Percentiles rank a stretch among this genome's conserved stretches.
Conservation (phyloP, 2,329 filamentous ascomycete genomes). For the Grosmannia clavigera region DNA sequence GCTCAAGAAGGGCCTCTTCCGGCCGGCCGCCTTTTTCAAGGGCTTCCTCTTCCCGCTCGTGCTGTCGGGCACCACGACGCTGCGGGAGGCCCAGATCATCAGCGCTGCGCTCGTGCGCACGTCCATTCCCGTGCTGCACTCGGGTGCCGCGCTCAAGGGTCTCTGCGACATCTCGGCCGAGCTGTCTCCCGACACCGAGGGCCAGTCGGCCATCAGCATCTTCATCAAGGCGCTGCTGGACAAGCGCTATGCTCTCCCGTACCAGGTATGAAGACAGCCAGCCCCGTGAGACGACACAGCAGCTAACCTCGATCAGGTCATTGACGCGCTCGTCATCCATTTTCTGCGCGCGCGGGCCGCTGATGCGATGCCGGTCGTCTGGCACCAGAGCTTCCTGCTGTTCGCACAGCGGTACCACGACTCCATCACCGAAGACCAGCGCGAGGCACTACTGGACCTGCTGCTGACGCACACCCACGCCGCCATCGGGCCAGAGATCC, state of each 20-base stretch:
- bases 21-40: constrained; percentile 93
- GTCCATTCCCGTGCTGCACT: constrained; percentile 82
- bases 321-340: constrained; percentile 92
- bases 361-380: constrained; percentile 64
- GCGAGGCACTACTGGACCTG: constrained; percentile 80
- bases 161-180: constrained; percentile 91
- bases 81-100: constrained; percentile 86
- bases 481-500: constrained; percentile 80
- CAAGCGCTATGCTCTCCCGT: constrained; percentile 94
- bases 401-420: constrained; percentile 94
- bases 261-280: constrained; percentile 47
- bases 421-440: constrained; percentile 82
- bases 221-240: constrained; percentile 89
- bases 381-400: constrained; percentile 85
- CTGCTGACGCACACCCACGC: constrained; percentile 75
- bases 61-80: constrained; percentile 71
- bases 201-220: constrained; percentile 83
- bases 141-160: constrained; percentile 78
- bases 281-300: neutral
- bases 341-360: constrained; percentile 43
- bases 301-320: constrained; percentile 46
- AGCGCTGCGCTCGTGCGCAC: constrained; percentile 75
- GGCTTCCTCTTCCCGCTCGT: constrained; percentile 83
- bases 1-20: constrained; percentile 85
- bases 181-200: constrained; percentile 73